Evolutionary conservation across 2,329 filamentous ascomycete genomes (phyloP).

Genomic region (Paraphoma chrysanthemicola): DNA sequence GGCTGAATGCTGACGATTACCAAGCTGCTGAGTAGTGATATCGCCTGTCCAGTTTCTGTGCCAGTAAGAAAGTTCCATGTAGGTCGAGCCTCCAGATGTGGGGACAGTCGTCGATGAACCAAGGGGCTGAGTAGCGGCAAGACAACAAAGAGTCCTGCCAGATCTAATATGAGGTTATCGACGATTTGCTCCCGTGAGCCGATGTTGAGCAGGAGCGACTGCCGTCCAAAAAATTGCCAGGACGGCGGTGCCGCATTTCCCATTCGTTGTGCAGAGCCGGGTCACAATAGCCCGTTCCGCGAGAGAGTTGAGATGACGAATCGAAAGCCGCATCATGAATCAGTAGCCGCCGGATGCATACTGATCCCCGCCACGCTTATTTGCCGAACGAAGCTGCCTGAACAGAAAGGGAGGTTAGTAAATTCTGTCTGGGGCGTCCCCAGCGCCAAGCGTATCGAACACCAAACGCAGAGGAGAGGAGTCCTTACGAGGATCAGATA

Average conservation of each 20-base stretch:
- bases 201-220: constrained; percentile 46
- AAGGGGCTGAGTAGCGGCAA: constrained; percentile 31
- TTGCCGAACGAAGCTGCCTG: constrained; percentile 61
- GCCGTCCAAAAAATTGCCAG: constrained; percentile 47
- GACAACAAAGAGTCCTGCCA: constrained; percentile 37
- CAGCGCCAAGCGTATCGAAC: constrained; percentile 76
- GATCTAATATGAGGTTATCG: constrained; percentile 41
- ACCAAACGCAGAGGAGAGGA: constrained; percentile 85
- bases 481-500: constrained; percentile 86
- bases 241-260: constrained; percentile 55
- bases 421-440: constrained; percentile 61
- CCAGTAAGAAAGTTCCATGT: constrained; percentile 32
- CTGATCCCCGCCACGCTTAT: constrained; percentile 59
- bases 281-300: constrained; percentile 39
- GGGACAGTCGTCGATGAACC: constrained; percentile 35
- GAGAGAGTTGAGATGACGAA: constrained; percentile 51
- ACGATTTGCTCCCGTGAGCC: constrained; percentile 46
- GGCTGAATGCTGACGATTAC: constrained; percentile 19
- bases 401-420: constrained; percentile 53
- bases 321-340: constrained; percentile 51
- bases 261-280: constrained; percentile 45
- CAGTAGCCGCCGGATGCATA: constrained; percentile 57
- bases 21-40: constrained; percentile 24
- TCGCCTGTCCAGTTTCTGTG: constrained; percentile 27
- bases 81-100: constrained; percentile 39